phyloP scores from a whole-genome alignment of 768 basidiomycete species.

The Butyriboletus loyo region DNA sequence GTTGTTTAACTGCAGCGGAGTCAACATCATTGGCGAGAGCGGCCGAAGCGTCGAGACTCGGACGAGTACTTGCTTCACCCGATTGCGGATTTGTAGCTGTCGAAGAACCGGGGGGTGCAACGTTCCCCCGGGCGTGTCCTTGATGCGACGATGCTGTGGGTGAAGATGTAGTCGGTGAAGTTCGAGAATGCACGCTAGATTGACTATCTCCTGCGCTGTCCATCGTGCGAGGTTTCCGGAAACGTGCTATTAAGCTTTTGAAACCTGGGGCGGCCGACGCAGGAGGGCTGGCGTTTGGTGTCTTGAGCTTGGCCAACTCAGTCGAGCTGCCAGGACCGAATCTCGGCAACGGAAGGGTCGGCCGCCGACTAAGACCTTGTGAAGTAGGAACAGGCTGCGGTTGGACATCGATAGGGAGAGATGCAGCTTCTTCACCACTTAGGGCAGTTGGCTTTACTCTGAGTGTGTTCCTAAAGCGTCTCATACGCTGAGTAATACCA shows the following conservation, averaged over 20 bases:
- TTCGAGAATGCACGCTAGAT: slow-evolving; percentile 30
- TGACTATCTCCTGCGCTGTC: slow-evolving; percentile 28
- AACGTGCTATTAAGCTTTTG: slow-evolving; percentile 79
- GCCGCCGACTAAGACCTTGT: slow-evolving; percentile 43
- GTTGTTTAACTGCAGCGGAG: slow-evolving; percentile 59
- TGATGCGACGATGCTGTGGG: slow-evolving; percentile 33
- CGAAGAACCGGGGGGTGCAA: slow-evolving; percentile 22
- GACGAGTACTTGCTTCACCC: slow-evolving; percentile 19
- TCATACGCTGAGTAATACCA: slow-evolving; percentile 68
- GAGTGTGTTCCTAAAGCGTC: slow-evolving; percentile 66
- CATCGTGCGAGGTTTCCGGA: slow-evolving; percentile 43
- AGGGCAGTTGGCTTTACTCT: slow-evolving; percentile 48
- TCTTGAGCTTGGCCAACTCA: slow-evolving; percentile 54
- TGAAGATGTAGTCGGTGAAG: slow-evolving; percentile 35
- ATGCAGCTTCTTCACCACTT: slow-evolving; percentile 50
- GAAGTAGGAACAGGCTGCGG: slow-evolving; percentile 27
- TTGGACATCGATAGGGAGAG: slow-evolving; percentile 42
- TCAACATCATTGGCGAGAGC: slow-evolving; percentile 33
- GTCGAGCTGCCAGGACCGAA: slow-evolving; percentile 35
- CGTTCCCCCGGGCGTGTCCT: slow-evolving; percentile 32
- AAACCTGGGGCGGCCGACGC: slow-evolving; percentile 71
- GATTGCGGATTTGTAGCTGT: background rate
- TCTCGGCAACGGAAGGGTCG: slow-evolving; percentile 49
- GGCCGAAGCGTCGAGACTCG: slow-evolving; percentile 25
- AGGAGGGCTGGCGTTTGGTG: slow-evolving; percentile 58